Percentiles rank a stretch among this genome's conserved stretches.
Evolutionary conservation across 306 rosid species (phyloP).

Genomic region (Glycine tomentella): DNA sequence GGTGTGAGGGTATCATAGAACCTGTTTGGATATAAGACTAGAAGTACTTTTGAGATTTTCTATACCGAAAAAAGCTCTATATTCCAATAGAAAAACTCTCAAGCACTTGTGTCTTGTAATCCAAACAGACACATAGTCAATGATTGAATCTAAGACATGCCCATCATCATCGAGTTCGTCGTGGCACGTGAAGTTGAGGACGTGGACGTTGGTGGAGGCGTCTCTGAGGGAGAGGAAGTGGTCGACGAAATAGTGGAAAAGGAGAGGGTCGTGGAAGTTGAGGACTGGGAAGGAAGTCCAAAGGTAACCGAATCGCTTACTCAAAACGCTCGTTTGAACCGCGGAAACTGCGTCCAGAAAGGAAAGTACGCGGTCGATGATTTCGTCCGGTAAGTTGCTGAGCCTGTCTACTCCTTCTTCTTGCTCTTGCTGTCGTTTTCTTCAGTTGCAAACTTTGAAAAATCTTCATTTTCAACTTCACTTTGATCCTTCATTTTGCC

Average conservation of each 20-base stretch:
- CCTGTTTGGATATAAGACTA: too few relatives aligned
- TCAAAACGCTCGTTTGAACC: slow-evolving; percentile 8
- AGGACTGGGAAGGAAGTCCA: neutral
- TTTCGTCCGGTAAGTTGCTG: neutral
- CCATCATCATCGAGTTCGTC: neutral
- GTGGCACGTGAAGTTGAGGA: neutral
- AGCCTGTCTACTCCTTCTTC: neutral
- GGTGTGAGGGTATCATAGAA: neutral
- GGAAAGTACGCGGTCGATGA: neutral
- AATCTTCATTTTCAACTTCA: too few relatives aligned
- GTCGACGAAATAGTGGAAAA: neutral
- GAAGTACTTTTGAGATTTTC: too few relatives aligned
- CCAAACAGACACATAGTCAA: neutral
- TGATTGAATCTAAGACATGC: neutral
- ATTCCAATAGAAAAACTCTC: too few relatives aligned
- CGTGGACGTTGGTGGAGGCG: neutral
- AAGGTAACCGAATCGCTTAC: neutral
- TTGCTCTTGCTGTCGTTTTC: too few relatives aligned
- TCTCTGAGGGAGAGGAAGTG: neutral
- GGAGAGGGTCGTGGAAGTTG: neutral
- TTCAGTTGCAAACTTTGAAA: too few relatives aligned
- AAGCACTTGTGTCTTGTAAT: too few relatives aligned
- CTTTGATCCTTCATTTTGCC: too few relatives aligned
- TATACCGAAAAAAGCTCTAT: too few relatives aligned
- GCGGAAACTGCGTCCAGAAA: neutral